These are phyloP conservation scores for Candida sp. DNA, from an alignment of 1,139 yeast species.

Conservation along the genomic window DNA sequence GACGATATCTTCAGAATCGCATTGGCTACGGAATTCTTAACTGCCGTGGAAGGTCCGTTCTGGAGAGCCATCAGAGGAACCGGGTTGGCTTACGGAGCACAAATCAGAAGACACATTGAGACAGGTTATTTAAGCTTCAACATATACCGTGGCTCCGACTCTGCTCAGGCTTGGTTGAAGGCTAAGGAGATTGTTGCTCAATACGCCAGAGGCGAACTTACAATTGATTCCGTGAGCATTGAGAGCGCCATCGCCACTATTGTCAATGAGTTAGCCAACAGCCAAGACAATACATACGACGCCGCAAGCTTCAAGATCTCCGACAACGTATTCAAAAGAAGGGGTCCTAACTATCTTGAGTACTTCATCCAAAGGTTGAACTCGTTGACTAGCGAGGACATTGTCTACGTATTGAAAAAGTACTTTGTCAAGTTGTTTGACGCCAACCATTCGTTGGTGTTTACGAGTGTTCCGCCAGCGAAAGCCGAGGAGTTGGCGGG, in stretches of 20 bases:
- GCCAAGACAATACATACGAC: conserved; percentile 59
- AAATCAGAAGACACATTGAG: conserved; percentile 61
- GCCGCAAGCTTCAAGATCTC: conserved; percentile 71
- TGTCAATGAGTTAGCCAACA: conserved; percentile 71
- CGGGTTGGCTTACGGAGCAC: conserved; percentile 94
- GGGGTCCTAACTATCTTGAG: conserved; percentile 68
- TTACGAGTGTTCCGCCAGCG: conserved; percentile 76
- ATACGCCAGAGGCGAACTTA: conserved; percentile 54
- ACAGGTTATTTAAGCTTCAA: conserved; percentile 68
- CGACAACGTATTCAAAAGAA: conserved; percentile 66
- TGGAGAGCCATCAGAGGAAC: conserved; percentile 98
- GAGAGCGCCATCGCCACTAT: conserved; percentile 79
- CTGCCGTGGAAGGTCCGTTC: conserved; percentile 95
- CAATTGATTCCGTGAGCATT: conserved; percentile 61
- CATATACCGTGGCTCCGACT: conserved; percentile 87
- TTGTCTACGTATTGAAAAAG: conserved; percentile 56
- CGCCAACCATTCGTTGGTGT: conserved; percentile 57
- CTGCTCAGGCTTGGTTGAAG: conserved; percentile 68
- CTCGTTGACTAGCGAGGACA: conserved; percentile 58
- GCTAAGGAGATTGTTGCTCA: conserved; percentile 72
- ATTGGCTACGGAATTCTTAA: conserved; percentile 77
- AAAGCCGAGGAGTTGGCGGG: conserved; percentile 52
- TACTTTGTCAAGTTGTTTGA: conserved; percentile 70
- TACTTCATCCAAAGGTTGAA: conserved; percentile 53
- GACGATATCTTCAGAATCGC: conserved; percentile 74